A percentile compares a stretch with the other conserved stretches of the same genome.
phyloP scores from a whole-genome alignment of 768 basidiomycete genomes.

The Multifurca ochricompacta region DNA sequence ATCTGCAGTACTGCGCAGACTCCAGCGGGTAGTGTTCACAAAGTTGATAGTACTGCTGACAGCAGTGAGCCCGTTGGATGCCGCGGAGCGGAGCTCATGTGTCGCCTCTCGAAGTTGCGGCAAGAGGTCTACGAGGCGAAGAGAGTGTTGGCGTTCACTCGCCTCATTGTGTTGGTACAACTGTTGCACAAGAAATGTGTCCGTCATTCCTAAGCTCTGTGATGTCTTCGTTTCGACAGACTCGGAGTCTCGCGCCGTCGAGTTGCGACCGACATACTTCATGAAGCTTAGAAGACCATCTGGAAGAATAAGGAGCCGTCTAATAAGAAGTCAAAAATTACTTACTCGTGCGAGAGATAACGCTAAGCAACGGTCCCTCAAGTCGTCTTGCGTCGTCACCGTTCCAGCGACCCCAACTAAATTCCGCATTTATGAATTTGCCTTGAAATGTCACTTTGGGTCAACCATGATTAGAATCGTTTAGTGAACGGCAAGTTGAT shows the following conservation, averaged over 20 bases:
- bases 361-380: constrained; percentile 29
- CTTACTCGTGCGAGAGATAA: constrained; percentile 34
- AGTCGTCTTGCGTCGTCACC: constrained; percentile 35
- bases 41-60: constrained; percentile 24
- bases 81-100: constrained; percentile 29
- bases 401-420: constrained; percentile 40
- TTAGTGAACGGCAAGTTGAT: neutral
- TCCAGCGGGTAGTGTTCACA: constrained; percentile 33
- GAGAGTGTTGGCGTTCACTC: constrained; percentile 26
- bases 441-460: constrained; percentile 29
- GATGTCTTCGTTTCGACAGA: constrained; percentile 1
- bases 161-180: constrained; percentile 24
- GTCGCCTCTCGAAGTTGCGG: constrained; percentile 32
- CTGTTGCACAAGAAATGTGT: constrained; percentile 33
- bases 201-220: constrained; percentile 22
- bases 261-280: constrained; percentile 24
- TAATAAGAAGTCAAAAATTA: neutral
- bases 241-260: constrained; percentile 4
- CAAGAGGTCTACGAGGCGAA: constrained; percentile 31
- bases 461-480: neutral
- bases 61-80: constrained; percentile 25
- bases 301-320: constrained; percentile 16
- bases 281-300: constrained; percentile 31
- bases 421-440: constrained; percentile 36
- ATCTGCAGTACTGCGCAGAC: constrained; percentile 15